Percentiles rank a stretch among this genome's conserved stretches.
Evolutionary conservation across 1,284 basidiomycete genomes (phyloP).

Genomic region (Trichosporon sp.): DNA sequence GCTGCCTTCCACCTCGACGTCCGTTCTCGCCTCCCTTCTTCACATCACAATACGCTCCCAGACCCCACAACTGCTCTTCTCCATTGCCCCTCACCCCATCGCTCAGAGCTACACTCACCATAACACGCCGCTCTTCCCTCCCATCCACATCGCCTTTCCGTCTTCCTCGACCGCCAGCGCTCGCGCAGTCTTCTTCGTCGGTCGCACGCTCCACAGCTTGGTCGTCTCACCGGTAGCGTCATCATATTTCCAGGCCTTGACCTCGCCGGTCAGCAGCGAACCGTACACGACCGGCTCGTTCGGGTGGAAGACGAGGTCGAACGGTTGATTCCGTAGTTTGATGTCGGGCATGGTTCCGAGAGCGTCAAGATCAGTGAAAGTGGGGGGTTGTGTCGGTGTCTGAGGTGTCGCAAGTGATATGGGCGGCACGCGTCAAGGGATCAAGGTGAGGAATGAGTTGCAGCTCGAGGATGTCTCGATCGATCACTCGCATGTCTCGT

Average conservation of each 20-base stretch:
- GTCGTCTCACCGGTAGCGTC: conserved; percentile 60
- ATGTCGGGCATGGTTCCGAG: conserved; percentile 52
- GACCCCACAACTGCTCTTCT: not conserved
- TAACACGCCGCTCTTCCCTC: conserved; percentile 79
- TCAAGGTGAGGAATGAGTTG: not conserved
- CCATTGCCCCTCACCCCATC: not conserved
- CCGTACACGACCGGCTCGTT: conserved; percentile 69
- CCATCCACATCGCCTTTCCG: conserved; percentile 70
- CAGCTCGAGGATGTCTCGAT: not conserved
- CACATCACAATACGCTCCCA: not conserved
- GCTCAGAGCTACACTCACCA: conserved; percentile 63
- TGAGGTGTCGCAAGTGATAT: not conserved
- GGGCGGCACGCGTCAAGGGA: not conserved
- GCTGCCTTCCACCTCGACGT: not conserved
- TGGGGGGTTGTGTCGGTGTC: not conserved
- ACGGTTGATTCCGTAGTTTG: conserved; percentile 64
- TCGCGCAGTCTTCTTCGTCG: conserved; percentile 68
- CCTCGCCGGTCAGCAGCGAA: conserved; percentile 76
- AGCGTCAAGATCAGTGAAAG: not conserved
- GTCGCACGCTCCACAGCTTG: conserved; percentile 49
- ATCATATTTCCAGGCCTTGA: conserved; percentile 75
- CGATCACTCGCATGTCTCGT: conserved; percentile 4
- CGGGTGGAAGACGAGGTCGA: conserved; percentile 87
- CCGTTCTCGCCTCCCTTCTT: not conserved
- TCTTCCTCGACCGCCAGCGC: conserved; percentile 67